Percentiles rank a stretch among this genome's conserved stretches.
phyloP scores from a whole-genome alignment of 768 basidiomycete species.

The Sarcodon sp. region DNA sequence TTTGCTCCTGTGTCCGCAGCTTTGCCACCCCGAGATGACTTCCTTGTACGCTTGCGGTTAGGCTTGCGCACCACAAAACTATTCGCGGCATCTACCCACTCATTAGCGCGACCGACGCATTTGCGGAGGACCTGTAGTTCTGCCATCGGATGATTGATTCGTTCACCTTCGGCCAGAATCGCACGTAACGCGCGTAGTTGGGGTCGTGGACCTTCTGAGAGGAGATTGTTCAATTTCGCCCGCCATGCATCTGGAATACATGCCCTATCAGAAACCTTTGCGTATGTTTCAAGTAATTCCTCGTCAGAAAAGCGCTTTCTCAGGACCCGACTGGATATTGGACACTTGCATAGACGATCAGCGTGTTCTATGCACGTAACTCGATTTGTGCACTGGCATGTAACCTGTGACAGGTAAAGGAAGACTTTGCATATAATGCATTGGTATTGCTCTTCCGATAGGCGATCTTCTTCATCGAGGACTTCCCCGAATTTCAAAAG shows the following conservation, averaged over 20 bases:
- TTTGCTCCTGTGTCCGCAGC: slow-evolving; percentile 5
- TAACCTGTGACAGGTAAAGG: slow-evolving; percentile 90
- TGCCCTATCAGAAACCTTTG: slow-evolving; percentile 59
- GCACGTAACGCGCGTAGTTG: slow-evolving; percentile 66
- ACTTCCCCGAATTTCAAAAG: slow-evolving; percentile 47
- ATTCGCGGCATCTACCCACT: slow-evolving; percentile 83
- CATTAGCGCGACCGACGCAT: slow-evolving; percentile 70
- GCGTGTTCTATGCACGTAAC: slow-evolving; percentile 84
- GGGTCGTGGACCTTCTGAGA: slow-evolving; percentile 62
- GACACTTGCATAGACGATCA: slow-evolving; percentile 60
- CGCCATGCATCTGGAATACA: slow-evolving; percentile 67
- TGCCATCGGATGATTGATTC: slow-evolving; percentile 61
- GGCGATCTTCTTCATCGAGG: slow-evolving; percentile 64
- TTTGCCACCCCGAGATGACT: slow-evolving; percentile 28
- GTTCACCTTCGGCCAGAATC: slow-evolving; percentile 81
- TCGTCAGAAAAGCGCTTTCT: slow-evolving; percentile 76
- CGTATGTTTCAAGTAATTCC: slow-evolving; percentile 55
- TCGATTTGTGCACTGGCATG: slow-evolving; percentile 63
- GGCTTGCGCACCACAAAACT: slow-evolving; percentile 70
- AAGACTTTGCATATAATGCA: slow-evolving; percentile 89
- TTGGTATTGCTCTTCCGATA: slow-evolving; percentile 88
- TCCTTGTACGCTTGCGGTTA: slow-evolving; percentile 62
- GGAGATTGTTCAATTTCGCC: slow-evolving; percentile 47
- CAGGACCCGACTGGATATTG: slow-evolving; percentile 42
- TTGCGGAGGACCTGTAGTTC: slow-evolving; percentile 64